Percentiles rank a stretch among this genome's conserved stretches.
Conservation (phyloP, 257 asterid species). For the Gynochthodes officinalis region DNA sequence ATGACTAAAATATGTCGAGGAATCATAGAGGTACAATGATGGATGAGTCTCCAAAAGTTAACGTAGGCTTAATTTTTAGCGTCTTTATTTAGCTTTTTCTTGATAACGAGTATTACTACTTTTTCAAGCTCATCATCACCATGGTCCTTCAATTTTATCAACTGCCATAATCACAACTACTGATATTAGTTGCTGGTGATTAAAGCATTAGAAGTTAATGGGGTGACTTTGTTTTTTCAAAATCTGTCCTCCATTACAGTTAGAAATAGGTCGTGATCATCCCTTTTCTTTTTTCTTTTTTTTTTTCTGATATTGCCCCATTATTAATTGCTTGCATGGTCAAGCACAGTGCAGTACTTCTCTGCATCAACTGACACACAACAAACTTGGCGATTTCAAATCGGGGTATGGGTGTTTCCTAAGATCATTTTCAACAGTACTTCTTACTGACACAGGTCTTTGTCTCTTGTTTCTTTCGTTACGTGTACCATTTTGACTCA, state of each 20-base stretch:
- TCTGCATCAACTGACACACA: not conserved
- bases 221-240: not conserved
- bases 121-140: not conserved
- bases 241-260: conserved; percentile 6
- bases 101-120: not conserved
- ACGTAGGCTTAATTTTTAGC: not conserved
- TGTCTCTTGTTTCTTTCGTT: not conserved
- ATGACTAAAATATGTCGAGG: conserved; percentile 14
- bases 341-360: not conserved
- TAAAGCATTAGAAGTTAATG: not conserved
- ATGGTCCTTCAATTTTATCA: not conserved
- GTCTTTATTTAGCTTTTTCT: not conserved
- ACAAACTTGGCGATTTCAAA: conserved; percentile 11
- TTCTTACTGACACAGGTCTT: not conserved
- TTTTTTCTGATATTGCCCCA: not conserved
- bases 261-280: not conserved
- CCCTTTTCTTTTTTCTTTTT: no score
- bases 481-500: not conserved
- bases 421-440: not conserved
- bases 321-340: conserved; percentile 5
- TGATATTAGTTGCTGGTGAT: not conserved
- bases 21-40: conserved; percentile 17
- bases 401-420: not conserved
- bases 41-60: not conserved
- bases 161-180: not conserved